Percentiles rank a stretch among this genome's conserved stretches.
Evolutionary conservation across 2,329 filamentous ascomycete genomes (phyloP).

Genomic region (Trichoderma sp.): DNA sequence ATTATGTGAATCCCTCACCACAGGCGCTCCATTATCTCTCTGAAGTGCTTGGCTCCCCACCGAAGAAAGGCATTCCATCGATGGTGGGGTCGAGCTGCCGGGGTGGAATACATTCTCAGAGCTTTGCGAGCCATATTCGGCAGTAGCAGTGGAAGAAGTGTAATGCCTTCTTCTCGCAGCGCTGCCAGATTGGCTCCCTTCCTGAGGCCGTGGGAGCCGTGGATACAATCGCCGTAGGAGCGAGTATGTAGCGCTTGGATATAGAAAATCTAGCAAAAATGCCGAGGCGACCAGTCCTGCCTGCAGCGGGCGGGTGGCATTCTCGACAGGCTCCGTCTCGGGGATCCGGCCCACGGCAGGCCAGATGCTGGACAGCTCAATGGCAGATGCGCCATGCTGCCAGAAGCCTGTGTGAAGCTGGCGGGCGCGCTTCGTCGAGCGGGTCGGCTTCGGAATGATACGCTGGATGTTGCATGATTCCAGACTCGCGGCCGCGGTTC

Average conservation of each 20-base stretch:
- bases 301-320: conserved; percentile 26
- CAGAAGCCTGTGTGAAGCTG: conserved; percentile 52
- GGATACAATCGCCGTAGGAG: conserved; percentile 42
- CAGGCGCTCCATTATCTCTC: neutral
- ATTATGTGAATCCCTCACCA: neutral
- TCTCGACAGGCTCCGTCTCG: conserved; percentile 22
- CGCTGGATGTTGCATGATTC: conserved; percentile 56
- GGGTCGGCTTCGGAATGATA: conserved; percentile 43
- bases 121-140: conserved; percentile 10
- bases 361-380: conserved; percentile 48
- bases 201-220: conserved; percentile 28
- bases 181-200: conserved; percentile 19
- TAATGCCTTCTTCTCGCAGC: conserved; percentile 29
- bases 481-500: conserved; percentile 54
- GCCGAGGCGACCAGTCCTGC: conserved; percentile 43
- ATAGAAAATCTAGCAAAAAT: conserved; percentile 57
- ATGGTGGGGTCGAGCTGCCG: neutral
- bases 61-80: neutral
- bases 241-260: conserved; percentile 46
- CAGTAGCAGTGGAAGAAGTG: conserved; percentile 27
- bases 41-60: neutral
- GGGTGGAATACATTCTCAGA: neutral
- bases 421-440: conserved; percentile 40
- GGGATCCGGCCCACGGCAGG: conserved; percentile 29
- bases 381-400: conserved; percentile 52